Conservation (phyloP, 768 basidiomycete species). For the Boletus rubropictus region DNA sequence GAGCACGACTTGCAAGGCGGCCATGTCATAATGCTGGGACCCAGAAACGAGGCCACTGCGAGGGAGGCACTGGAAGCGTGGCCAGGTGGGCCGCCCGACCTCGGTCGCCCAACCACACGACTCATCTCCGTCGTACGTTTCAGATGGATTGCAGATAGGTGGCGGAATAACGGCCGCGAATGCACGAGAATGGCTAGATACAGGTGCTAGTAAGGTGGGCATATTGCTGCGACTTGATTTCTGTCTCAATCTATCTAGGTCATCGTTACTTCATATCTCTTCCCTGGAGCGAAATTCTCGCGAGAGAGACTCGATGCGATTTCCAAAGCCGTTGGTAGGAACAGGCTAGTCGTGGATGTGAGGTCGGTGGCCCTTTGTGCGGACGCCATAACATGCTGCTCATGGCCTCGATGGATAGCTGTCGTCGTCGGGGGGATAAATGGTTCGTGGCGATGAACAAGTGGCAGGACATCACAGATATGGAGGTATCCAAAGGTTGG, state of each 20-base stretch:
- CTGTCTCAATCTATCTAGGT: slow-evolving; percentile 47
- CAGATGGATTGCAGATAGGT: slow-evolving; percentile 83
- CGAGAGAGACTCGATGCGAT: slow-evolving; percentile 61
- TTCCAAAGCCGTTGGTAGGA: slow-evolving; percentile 65
- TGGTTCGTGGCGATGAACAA: slow-evolving; percentile 99
- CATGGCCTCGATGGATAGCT: slow-evolving; percentile 43
- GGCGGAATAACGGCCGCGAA: slow-evolving; percentile 86
- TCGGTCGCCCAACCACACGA: background rate
- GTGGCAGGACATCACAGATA: slow-evolving; percentile 95
- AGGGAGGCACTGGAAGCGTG: slow-evolving; percentile 75
- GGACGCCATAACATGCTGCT: background rate
- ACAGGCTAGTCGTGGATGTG: slow-evolving; percentile 89
- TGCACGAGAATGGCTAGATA: slow-evolving; percentile 76
- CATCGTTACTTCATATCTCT: slow-evolving; percentile 96
- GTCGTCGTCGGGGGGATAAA: slow-evolving; percentile 63
- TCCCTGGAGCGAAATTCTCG: slow-evolving; percentile 78
- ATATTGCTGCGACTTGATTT: background rate
- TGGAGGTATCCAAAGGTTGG: slow-evolving; percentile 80
- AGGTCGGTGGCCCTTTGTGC: slow-evolving; percentile 47
- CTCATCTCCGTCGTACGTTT: slow-evolving; percentile 5
- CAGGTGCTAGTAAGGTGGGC: slow-evolving; percentile 83
- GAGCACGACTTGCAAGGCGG: slow-evolving; percentile 69
- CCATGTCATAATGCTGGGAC: slow-evolving; percentile 94
- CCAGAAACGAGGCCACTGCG: slow-evolving; percentile 86
- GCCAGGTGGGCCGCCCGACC: slow-evolving; percentile 49